A percentile compares a stretch with the other conserved stretches of the same genome.
Conservation (phyloP, 2,329 filamentous ascomycete genomes). For the Calonectria honghensis region DNA sequence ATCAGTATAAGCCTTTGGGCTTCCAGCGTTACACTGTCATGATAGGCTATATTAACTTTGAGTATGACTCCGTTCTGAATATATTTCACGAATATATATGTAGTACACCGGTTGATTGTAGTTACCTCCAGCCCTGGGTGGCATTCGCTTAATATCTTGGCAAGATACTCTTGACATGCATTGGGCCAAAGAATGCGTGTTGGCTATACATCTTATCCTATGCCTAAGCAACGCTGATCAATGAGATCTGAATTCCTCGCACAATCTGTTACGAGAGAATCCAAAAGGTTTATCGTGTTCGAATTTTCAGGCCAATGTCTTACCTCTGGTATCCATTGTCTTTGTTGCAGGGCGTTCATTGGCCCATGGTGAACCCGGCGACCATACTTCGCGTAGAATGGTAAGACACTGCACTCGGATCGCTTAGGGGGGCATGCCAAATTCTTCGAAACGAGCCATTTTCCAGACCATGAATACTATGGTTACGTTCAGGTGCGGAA, state of each 20-base stretch:
- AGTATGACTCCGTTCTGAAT: too few species aligned
- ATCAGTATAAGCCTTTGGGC: background rate
- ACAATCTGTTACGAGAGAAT: background rate
- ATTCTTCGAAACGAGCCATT: background rate
- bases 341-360: background rate
- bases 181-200: background rate
- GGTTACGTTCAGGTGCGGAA: background rate
- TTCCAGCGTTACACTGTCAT: background rate
- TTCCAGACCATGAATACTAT: background rate
- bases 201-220: background rate
- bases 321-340: background rate
- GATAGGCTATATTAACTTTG: background rate
- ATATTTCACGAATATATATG: background rate
- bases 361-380: background rate
- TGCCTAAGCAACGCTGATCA: background rate
- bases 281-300: background rate
- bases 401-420: background rate
- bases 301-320: background rate
- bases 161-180: background rate
- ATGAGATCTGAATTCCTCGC: background rate
- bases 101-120: background rate
- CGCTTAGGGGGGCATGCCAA: background rate
- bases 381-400: background rate
- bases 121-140: background rate
- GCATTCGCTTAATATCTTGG: rapidly evolving